phyloP scores from a whole-genome alignment of 2,329 filamentous ascomycete genomes.

The Colletotrichum sp. region DNA sequence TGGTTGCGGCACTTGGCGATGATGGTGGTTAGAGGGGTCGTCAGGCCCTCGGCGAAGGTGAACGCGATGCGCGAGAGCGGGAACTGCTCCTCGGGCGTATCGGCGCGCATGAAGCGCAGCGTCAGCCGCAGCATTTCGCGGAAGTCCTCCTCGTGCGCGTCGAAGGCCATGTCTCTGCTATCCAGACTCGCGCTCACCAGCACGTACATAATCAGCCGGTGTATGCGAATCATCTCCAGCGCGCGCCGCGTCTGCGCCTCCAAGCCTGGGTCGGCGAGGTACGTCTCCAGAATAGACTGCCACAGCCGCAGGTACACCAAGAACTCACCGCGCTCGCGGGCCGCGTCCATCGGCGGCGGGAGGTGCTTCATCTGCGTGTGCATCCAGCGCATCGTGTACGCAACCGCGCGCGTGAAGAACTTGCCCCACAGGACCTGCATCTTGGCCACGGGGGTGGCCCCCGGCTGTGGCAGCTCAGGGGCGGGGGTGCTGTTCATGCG shows the following conservation, averaged over 20 bases:
- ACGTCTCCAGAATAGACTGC: neutral
- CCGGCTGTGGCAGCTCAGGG: neutral
- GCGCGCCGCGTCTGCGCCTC: neutral
- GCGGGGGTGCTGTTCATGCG: neutral
- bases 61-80: neutral
- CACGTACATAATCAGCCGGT: constrained; percentile 9
- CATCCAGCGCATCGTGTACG: constrained; percentile 15
- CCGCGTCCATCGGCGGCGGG: neutral
- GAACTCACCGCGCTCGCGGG: neutral
- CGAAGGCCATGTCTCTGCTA: constrained; percentile 19
- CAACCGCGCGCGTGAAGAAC: constrained; percentile 20
- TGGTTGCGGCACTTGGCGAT: constrained; percentile 23
- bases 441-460: neutral
- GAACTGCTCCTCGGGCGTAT: neutral
- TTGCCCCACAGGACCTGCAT: constrained; percentile 17
- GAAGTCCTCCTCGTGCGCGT: constrained; percentile 21
- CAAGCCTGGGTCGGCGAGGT: neutral
- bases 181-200: constrained; percentile 19
- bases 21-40: constrained; percentile 15
- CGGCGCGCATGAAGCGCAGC: constrained; percentile 11
- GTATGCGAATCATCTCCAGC: constrained; percentile 17
- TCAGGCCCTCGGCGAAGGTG: constrained; percentile 19
- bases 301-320: constrained; percentile 4
- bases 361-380: neutral
- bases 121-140: constrained; percentile 5